Base-by-base conservation (phyloP, 148 eudicot genomes). In the Tetragonia tetragonoides region DNA sequence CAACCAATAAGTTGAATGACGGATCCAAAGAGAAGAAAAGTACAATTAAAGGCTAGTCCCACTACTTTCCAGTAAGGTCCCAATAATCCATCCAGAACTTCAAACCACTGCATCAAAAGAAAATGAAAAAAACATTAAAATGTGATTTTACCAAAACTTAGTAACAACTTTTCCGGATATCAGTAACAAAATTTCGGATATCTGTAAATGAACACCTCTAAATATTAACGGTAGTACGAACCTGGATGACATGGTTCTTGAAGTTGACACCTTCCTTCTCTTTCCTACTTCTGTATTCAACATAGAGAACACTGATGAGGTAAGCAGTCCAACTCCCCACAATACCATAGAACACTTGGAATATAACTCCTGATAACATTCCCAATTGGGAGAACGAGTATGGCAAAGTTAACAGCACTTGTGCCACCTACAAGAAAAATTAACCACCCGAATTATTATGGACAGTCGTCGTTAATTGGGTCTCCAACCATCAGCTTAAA, bases 201-300 rank as follows among this genome's bases (percentile, higher is more conserved):
- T 28, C 34, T 28, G 51, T 15, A 0, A 54, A 54, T 54, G 16
- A 54, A 54, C 59, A 10, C 59, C 11, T 54, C 4, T 10, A 15
- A 54, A 7, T 49, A 49, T 12, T 49, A 3, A 37, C 34, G 16
- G 17, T 6, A 9, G 39, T 2, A 42, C 5, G 9, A 21, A 93
- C 97, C 93, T 93, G 98, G 10, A 93, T 93, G 72, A 93, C 98
- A 89, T 93, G 98, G 85, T 91, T 93, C 78, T 93, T 93, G 89
- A 93, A 93, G 88, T 73, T 93, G 51, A 90, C 98, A 85, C 90
- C 90, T 77, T 93, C 95, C 75, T 93, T 93, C 77, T 93, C 98
- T 79, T 93, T 93, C 68, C 98, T 76, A 56, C 82, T 77, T 54
- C 98, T 77, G 51, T 93, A 93, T 70, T 93, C 98, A 66, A 93